Base-by-base conservation (phyloP, 805 yeast species). In the Barnettozyma salicaria region DNA sequence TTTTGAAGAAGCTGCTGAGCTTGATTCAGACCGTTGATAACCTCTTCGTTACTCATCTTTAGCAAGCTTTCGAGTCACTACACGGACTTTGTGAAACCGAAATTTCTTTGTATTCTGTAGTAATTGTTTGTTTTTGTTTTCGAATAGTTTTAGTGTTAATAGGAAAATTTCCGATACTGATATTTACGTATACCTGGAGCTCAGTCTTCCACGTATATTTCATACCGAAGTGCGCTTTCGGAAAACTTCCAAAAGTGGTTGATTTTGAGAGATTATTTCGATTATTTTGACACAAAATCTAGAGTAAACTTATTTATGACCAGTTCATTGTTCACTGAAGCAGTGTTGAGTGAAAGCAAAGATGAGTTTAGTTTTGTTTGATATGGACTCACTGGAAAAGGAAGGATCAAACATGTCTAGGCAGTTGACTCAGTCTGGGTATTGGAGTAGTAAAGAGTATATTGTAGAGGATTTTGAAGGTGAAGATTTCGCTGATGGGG, bases 21-120 rank as follows among this genome's bases (percentile, higher is more conserved):
- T 42, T 52, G 55, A 3, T 28, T 27, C 2, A 41, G 36, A 9
- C 40, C 44, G 19, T 36, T 31, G 7, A 42, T 18, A 18, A 39
- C 30, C 23, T 30, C 36, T 14, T 43, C 36, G 8, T 44, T 27
- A 16, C 38, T 37, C 47, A 43, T 42, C 19, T n/a, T n/a, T n/a
- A n/a, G n/a, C n/a, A n/a, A n/a, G n/a, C n/a, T n/a, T n/a, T n/a
- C n/a, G n/a, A n/a, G n/a, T n/a, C n/a, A n/a, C n/a, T n/a, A n/a
- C n/a, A n/a, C n/a, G n/a, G n/a, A n/a, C n/a, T n/a, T n/a, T n/a
- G n/a, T n/a, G n/a, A n/a, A n/a, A n/a, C n/a, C n/a, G n/a, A n/a
- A n/a, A n/a, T n/a, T n/a, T n/a, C n/a, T n/a, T n/a, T n/a, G n/a
- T n/a, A n/a, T n/a, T n/a, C n/a, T n/a, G n/a, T n/a, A 11, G 18